Base-by-base conservation (phyloP, 192 early-diverging fungal genomes). In the Glomus cerebriforme region DNA sequence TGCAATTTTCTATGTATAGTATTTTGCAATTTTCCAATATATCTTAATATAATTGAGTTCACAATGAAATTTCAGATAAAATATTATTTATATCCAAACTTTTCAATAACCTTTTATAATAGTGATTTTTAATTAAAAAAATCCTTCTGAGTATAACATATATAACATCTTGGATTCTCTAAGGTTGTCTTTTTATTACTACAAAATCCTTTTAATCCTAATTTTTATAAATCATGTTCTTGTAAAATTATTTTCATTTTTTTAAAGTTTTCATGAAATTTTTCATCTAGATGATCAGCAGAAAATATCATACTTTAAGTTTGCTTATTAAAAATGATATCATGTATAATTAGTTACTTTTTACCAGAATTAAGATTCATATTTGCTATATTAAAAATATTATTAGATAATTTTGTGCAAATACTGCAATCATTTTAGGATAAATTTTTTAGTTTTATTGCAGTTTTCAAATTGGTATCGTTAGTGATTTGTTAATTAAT, bases 1-100 rank as follows among this genome's bases (percentile, higher is more conserved):
- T 12, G 8, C 65, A 79, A 79, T 75, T 58, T 39, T 5, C 35
- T 29, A 32, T 59, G 60, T 4, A 62, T 79, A 79, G 10, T 12
- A 2, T 58, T 79, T 69, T 59, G 68, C 78, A 13, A 0, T 67
- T 15, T 10, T 54, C 66, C 78, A 79, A 45, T 59, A 70, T 3
- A 19, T 49, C 31, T 79, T 47, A 71, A 79, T 79, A 34, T 59
- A 69, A 59, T 79, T 79, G 0, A 79, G 68, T 24, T 79, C 65
- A 37, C 26, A 60, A 32, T 79, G 66, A 62, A 72, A 79, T 19
- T 79, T 79, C 0, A 29, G 54, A 37, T 79, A 79, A 47, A 59
- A 79, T 3, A 79, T 69, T 6, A 59, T 7, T 27, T 39, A 71
- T 69, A 47, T 7, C 78, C 65, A 29, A 6, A 4, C 0, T 0